Evolutionary conservation across 2,329 filamentous ascomycete genomes (phyloP).

Genomic region (Simplicillium aogashimaense): DNA sequence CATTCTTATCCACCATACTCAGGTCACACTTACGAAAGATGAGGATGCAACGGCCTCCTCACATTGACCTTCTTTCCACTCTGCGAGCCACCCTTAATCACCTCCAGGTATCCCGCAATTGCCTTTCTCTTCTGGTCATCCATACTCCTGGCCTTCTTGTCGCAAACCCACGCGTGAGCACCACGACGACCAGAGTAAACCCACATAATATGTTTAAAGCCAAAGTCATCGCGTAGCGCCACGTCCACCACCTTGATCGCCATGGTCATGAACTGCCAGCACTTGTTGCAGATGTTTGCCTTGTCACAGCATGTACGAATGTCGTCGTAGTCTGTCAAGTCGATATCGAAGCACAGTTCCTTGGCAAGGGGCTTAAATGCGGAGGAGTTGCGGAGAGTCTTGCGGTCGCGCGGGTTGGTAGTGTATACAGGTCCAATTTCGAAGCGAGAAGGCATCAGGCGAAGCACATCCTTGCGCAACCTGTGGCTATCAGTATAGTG

Average conservation of each 20-base stretch:
- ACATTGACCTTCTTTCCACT: constrained; percentile 81
- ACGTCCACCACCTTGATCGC: constrained; percentile 87
- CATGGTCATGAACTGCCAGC: constrained; percentile 98
- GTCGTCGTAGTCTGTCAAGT: constrained; percentile 97
- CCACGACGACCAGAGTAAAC: constrained; percentile 95
- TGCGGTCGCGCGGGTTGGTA: constrained; percentile 87
- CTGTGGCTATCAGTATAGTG: constrained; percentile 25
- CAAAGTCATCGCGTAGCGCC: constrained; percentile 86
- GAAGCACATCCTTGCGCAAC: constrained; percentile 83
- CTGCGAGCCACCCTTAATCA: constrained; percentile 78
- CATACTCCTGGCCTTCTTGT: constrained; percentile 73
- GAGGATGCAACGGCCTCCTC: constrained; percentile 78
- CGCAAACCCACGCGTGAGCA: constrained; percentile 96
- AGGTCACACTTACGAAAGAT: constrained; percentile 52
- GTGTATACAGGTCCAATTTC: constrained; percentile 98
- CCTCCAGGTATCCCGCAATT: constrained; percentile 81
- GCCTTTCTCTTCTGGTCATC: constrained; percentile 79
- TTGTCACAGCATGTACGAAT: constrained; percentile 91
- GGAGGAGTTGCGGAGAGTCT: constrained; percentile 68
- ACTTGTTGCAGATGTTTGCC: constrained; percentile 86
- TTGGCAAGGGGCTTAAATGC: constrained; percentile 84
- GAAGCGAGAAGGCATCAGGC: constrained; percentile 83
- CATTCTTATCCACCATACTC: not conserved
- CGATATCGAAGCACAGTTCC: constrained; percentile 97
- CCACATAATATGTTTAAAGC: constrained; percentile 95